Base-by-base conservation (phyloP, 169 alveolate genomes). In the Plasmodium gallinaceum region DNA sequence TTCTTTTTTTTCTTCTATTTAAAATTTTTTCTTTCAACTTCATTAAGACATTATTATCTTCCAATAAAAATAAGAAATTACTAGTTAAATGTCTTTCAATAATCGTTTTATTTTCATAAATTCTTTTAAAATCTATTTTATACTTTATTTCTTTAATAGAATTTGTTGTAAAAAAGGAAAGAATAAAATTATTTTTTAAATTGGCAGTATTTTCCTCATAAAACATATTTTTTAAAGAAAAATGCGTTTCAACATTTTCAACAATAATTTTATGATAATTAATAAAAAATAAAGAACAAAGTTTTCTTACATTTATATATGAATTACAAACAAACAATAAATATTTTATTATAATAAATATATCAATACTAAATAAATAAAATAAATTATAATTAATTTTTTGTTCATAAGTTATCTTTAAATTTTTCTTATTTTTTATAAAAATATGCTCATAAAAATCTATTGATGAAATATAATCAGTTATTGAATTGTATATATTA, bases 331-430 rank as follows among this genome's bases (percentile, higher is more conserved):
- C 24, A 70, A 80, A 80, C 26, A 80, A 32, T 7, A 58, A 24
- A 39, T 65, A 80, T 43, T 80, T 80, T 4, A 80, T 54, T 8
- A 80, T 37, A 4, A 26, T 57, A 20, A 14, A 45, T 48, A 68
- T 45, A 51, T 80, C 83, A 2, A 80, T 39, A 12, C 62, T 80
- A 14, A 66, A 71, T 32, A 80, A 10, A 45, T 51, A 39, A 80
- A 80, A 80, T n/a, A 80, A 57, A 43, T 80, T 80, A 24, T 80
- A 80, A 37, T 80, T 80, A 0, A 66, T 45, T 2, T 18, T 54
- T 42, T 37, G 48, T 10, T 80, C 73, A 18, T 37, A 52, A 1
- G 6, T 24, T 7, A 65, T 66, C 8, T 51, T 14, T 9, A 24
- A 66, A 5, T 1, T 16, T 42, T 51, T 5, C 9, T 52, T 8